These are phyloP conservation scores for Spathaspora passalidarum DNA, from an alignment of 805 yeast genomes.

Conservation along the genomic window DNA sequence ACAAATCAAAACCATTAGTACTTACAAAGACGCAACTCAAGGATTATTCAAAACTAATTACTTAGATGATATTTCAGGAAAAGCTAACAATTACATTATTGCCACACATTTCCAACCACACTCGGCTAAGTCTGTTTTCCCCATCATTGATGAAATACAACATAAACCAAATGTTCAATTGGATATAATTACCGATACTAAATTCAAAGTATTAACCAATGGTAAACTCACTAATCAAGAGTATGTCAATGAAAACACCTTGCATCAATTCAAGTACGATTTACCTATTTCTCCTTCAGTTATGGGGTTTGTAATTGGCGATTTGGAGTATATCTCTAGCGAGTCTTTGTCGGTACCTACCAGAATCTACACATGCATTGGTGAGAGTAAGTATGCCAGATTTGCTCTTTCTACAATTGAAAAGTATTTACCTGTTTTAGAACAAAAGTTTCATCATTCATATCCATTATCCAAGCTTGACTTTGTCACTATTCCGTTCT, in stretches of 20 bases:
- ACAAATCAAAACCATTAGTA: constrained; percentile 46
- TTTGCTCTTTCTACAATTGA: constrained; percentile 50
- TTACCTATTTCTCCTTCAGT: constrained; percentile 56
- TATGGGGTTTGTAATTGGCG: constrained; percentile 69
- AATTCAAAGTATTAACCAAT: constrained; percentile 53
- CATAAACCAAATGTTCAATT: constrained; percentile 51
- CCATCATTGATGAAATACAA: constrained; percentile 66
- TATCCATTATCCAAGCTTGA: constrained; percentile 68
- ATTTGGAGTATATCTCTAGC: constrained; percentile 43
- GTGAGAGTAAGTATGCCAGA: constrained; percentile 45
- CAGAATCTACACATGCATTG: constrained; percentile 54
- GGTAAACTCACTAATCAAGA: constrained; percentile 14
- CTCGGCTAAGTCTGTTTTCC: constrained; percentile 60
- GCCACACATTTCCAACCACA: constrained; percentile 76
- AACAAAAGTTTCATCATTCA: constrained; percentile 35
- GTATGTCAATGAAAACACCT: constrained; percentile 13
- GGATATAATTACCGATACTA: constrained; percentile 41
- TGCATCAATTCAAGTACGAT: constrained; percentile 40
- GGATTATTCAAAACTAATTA: constrained; percentile 72
- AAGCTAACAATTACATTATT: constrained; percentile 48
- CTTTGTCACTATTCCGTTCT: constrained; percentile 63
- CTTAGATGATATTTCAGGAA: constrained; percentile 47
- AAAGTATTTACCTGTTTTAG: constrained; percentile 47
- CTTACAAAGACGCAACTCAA: constrained; percentile 53
- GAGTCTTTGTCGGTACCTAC: constrained; percentile 4